These are phyloP conservation scores for Begonia peltatifolia DNA, from an alignment of 306 rosid species.

Conservation along the genomic window DNA sequence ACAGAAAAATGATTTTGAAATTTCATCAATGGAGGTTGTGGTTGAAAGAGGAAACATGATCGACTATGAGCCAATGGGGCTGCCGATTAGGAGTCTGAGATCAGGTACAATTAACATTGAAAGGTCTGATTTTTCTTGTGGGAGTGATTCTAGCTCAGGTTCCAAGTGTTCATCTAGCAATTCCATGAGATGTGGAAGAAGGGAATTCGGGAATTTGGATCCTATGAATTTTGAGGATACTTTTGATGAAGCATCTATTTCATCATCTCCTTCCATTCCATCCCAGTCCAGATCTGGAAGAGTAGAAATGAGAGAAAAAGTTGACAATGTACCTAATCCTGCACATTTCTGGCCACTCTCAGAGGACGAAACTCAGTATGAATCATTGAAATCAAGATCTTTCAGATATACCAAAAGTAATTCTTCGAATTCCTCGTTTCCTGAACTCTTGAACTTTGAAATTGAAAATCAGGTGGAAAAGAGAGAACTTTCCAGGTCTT, in stretches of 20 bases:
- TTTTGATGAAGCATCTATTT: slow-evolving; percentile 26
- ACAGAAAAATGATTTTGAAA: slow-evolving; percentile 15
- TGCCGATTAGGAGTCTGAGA: slow-evolving; percentile 73
- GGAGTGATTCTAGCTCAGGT: slow-evolving; percentile 50
- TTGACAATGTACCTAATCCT: slow-evolving; percentile 15
- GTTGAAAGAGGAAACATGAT: slow-evolving; percentile 19
- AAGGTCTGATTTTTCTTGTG: slow-evolving; percentile 15
- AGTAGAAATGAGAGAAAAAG: slow-evolving; percentile 23
- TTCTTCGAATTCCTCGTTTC: slow-evolving; percentile 21
- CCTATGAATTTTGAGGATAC: slow-evolving; percentile 31
- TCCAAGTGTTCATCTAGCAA: slow-evolving; percentile 30
- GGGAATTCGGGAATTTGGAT: slow-evolving; percentile 34
- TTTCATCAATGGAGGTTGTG: slow-evolving; percentile 21
- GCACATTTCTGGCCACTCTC: slow-evolving; percentile 51
- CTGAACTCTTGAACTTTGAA: slow-evolving; percentile 14
- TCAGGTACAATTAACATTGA: slow-evolving; percentile 25
- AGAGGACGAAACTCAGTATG: slow-evolving; percentile 61
- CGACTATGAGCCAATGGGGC: slow-evolving; percentile 48
- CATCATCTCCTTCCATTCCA: slow-evolving; percentile 35
- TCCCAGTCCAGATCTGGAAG: slow-evolving; percentile 37
- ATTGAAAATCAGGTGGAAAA: slow-evolving; percentile 21
- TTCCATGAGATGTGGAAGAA: slow-evolving; percentile 18
- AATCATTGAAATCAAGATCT: slow-evolving; percentile 28
- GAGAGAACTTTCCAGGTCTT: slow-evolving; percentile 16
- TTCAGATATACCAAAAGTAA: slow-evolving; percentile 27